Evolutionary conservation across 371 early-diverging fungal genomes (phyloP).

Genomic region (Mortierella sp.): DNA sequence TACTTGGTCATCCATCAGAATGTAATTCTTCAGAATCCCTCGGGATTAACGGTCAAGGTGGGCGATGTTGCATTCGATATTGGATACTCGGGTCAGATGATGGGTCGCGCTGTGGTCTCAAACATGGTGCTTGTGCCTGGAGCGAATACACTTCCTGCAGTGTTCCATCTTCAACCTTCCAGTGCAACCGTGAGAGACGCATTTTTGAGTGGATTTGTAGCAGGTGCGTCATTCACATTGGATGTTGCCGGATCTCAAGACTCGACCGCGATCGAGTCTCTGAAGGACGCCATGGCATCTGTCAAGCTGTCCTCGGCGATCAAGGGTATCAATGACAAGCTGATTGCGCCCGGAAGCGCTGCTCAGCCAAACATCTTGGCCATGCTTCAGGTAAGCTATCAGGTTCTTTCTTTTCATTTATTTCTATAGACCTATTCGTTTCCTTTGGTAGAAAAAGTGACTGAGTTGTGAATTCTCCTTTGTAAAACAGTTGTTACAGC

Average conservation of each 20-base stretch:
- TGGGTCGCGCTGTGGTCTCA: conserved; percentile 44
- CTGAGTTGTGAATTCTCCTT: not conserved
- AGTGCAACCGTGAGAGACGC: conserved; percentile 15
- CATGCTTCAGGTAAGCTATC: conserved; percentile 21
- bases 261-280: conserved; percentile 55
- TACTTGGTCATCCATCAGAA: conserved; percentile 53
- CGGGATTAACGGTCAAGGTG: conserved; percentile 59
- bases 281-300: conserved; percentile 58
- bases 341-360: conserved; percentile 43
- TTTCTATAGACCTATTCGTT: no score
- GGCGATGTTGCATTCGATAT: conserved; percentile 61
- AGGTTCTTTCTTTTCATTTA: not conserved
- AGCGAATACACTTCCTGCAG: conserved; percentile 50
- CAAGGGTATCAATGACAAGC: conserved; percentile 53
- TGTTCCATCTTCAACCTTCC: conserved; percentile 39
- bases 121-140: conserved; percentile 58
- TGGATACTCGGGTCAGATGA: conserved; percentile 48
- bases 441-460: no score
- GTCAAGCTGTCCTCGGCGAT: conserved; percentile 56
- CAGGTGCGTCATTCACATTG: conserved; percentile 54
- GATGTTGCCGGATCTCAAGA: conserved; percentile 53
- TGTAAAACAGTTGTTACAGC: conserved; percentile 10
- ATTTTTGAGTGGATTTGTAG: conserved; percentile 26
- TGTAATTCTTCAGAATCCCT: conserved; percentile 60
- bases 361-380: conserved; percentile 19